A percentile compares a stretch with the other conserved stretches of the same genome.
phyloP scores from a whole-genome alignment of 306 rosid genomes.

The Ormosia emarginata region DNA sequence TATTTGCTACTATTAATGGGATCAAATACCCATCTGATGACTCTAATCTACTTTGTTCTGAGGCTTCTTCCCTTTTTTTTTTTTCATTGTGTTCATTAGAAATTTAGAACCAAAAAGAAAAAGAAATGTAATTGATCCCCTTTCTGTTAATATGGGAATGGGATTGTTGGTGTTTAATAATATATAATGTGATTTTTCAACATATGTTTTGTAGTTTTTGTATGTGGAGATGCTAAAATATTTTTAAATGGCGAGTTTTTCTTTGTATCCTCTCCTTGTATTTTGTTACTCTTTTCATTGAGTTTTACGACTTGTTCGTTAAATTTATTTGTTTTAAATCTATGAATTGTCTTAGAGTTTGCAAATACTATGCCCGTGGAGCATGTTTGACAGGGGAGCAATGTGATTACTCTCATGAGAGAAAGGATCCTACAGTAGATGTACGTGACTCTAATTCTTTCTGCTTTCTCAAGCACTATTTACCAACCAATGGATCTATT shows the following conservation, averaged over 20 bases:
- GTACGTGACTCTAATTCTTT: constrained; percentile 26
- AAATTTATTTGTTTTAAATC: not conserved
- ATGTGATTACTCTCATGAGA: constrained; percentile 77
- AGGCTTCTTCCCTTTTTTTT: not conserved
- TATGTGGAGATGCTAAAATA: not conserved
- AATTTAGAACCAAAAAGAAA: not conserved
- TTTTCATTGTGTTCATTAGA: not conserved
- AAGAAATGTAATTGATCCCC: not conserved
- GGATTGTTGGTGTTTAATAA: too few relatives aligned
- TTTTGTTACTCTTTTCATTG: not conserved
- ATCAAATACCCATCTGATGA: not conserved
- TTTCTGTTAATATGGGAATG: not conserved
- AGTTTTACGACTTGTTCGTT: not conserved
- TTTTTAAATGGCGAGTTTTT: not conserved
- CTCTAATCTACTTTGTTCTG: not conserved
- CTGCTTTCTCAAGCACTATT: not conserved
- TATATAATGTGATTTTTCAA: not conserved
- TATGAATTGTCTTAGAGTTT: constrained; percentile 29
- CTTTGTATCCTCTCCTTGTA: not conserved
- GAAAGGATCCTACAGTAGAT: constrained; percentile 56
- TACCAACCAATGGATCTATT: not conserved
- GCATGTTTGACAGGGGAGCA: constrained; percentile 83
- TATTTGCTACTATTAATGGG: not conserved
- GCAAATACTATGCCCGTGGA: constrained; percentile 90
- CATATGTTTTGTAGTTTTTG: not conserved